These are phyloP conservation scores for Darksidea phi DNA, from an alignment of 495 filamentous ascomycete genomes.

Conservation along the genomic window DNA sequence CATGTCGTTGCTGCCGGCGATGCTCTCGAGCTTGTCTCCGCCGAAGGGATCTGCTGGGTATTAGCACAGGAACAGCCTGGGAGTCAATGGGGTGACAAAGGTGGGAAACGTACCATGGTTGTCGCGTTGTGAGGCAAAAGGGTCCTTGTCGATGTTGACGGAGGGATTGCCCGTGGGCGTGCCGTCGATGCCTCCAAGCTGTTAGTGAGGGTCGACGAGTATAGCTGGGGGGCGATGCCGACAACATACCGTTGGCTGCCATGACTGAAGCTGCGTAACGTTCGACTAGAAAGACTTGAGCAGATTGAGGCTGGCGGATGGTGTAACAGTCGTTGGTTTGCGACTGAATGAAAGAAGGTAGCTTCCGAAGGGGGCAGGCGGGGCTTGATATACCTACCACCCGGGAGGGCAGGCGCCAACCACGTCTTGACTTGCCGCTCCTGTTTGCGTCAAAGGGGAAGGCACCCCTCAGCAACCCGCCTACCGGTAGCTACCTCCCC, in stretches of 20 bases:
- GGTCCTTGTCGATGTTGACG: not conserved
- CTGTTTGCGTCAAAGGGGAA: no score
- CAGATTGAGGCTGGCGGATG: not conserved
- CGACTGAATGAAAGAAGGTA: no score
- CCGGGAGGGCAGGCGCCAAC: no score
- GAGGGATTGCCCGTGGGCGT: constrained; percentile 22
- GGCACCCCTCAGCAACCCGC: no score
- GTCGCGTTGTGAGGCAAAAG: constrained; percentile 21
- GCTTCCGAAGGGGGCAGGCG: no score
- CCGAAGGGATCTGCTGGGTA: constrained; percentile 34
- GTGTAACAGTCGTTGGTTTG: not conserved
- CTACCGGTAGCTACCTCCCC: no score
- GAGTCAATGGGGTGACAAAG: constrained; percentile 2
- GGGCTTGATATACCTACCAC: no score
- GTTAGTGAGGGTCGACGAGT: not conserved
- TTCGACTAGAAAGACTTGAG: not conserved
- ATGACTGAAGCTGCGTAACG: not conserved
- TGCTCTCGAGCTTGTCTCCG: constrained; percentile 32
- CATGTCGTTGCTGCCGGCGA: constrained; percentile 36
- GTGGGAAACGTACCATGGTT: constrained; percentile 4
- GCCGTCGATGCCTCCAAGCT: constrained; percentile 22
- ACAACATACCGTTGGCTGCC: constrained; percentile 1
- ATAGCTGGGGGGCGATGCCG: not conserved
- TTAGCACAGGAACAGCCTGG: not conserved
- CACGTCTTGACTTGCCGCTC: no score